Percentiles rank a stretch among this genome's conserved stretches.
Conservation (phyloP, 306 rosid species). For the Trifolium fragiferum region DNA sequence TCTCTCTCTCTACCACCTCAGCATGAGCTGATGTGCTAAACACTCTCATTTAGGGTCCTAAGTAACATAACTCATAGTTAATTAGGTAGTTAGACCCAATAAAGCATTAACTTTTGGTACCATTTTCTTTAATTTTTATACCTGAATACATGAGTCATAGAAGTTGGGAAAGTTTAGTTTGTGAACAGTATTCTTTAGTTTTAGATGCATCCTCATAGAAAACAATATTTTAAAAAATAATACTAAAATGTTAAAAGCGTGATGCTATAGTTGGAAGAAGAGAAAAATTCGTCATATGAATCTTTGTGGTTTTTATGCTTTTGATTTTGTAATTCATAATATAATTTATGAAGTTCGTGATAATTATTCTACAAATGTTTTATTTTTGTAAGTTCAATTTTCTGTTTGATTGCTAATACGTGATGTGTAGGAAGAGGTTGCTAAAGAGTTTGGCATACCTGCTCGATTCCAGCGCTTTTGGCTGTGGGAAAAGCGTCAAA, state of each 20-base stretch:
- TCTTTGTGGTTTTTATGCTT: not conserved
- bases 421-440: constrained; percentile 1
- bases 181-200: too few species aligned
- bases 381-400: not conserved
- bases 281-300: not conserved
- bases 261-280: not conserved
- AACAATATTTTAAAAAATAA: not conserved
- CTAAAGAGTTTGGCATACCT: not conserved
- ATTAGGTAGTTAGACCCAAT: too few species aligned
- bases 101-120: too few species aligned
- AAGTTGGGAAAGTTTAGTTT: too few species aligned
- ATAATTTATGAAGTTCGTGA: not conserved
- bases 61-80: too few species aligned
- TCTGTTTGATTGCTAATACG: not conserved
- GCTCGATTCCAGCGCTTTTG: constrained; percentile 5
- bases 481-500: not conserved
- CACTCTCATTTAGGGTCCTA: too few species aligned
- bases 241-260: not conserved
- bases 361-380: not conserved
- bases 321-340: not conserved
- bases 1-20: too few species aligned
- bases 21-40: too few species aligned
- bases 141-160: too few species aligned
- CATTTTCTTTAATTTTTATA: too few species aligned
- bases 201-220: not conserved